Conservation (phyloP, 2,329 filamentous ascomycete species). For the Thielaviopsis euricoi region DNA sequence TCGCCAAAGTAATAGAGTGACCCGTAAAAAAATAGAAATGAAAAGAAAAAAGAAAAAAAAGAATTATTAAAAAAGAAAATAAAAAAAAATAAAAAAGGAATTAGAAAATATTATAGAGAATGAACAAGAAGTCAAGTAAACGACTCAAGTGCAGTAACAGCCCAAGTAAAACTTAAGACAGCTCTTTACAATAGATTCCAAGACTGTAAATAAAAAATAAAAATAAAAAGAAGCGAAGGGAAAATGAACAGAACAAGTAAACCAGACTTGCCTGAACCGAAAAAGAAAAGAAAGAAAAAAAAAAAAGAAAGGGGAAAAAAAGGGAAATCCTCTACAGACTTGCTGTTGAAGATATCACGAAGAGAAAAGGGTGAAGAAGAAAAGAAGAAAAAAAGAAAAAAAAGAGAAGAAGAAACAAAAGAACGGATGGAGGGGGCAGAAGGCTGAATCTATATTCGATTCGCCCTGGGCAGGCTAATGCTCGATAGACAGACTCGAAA, state of each 20-base stretch:
- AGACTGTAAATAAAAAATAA: neutral
- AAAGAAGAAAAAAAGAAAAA: conserved; percentile 17
- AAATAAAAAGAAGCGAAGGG: conserved; percentile 6
- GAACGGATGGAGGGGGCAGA: conserved; percentile 18
- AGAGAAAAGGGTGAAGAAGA: conserved; percentile 16
- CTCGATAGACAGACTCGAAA: neutral
- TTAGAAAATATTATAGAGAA: conserved; percentile 1
- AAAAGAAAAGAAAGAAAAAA: conserved; percentile 13
- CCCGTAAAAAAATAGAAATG: conserved; percentile 1
- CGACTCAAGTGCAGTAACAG: neutral
- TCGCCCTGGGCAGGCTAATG: conserved; percentile 1
- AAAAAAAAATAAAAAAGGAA: conserved; percentile 12
- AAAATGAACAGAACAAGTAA: conserved; percentile 12
- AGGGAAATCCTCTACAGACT: conserved; percentile 28
- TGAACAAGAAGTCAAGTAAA: neutral
- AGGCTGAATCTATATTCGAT: conserved; percentile 11
- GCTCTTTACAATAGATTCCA: neutral
- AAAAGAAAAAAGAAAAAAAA: neutral
- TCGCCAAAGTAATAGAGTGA: neutral
- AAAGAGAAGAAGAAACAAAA: conserved; percentile 19
- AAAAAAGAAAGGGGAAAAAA: conserved; percentile 15
- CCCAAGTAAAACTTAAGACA: neutral
- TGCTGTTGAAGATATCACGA: conserved; percentile 20
- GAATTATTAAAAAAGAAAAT: neutral
- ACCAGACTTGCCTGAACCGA: conserved; percentile 10